phyloP scores from a whole-genome alignment of 1,139 yeast species.

The Geotrichum bryndzae region DNA sequence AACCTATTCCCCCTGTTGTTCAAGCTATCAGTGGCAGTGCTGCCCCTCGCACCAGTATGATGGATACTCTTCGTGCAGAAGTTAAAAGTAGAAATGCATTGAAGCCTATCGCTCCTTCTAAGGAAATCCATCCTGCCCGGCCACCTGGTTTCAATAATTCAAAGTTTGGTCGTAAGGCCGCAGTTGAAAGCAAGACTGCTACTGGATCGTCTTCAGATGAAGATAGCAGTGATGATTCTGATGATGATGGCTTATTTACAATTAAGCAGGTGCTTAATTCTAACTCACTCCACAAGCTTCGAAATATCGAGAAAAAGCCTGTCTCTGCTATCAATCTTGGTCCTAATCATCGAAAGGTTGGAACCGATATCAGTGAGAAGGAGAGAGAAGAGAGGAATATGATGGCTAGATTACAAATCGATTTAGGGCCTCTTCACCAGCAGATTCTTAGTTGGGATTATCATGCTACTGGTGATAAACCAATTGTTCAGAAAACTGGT shows the following conservation, averaged over 20 bases:
- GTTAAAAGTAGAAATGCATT: slow-evolving; percentile 17
- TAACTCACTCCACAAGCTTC: slow-evolving; percentile 10
- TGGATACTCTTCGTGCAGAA: slow-evolving; percentile 30
- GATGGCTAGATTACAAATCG: slow-evolving; percentile 75
- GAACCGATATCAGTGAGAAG: slow-evolving; percentile 28
- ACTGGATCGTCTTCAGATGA: slow-evolving; percentile 21
- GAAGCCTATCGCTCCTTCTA: slow-evolving; percentile 24
- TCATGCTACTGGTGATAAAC: slow-evolving; percentile 51
- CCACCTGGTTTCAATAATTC: slow-evolving; percentile 71
- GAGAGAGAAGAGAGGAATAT: slow-evolving; percentile 69
- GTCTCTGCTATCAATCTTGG: slow-evolving; percentile 7
- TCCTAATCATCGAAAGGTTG: slow-evolving; percentile 6
- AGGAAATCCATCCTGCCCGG: slow-evolving; percentile 56
- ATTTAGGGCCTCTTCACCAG: slow-evolving; percentile 66
- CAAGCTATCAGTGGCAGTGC: slow-evolving; percentile 17
- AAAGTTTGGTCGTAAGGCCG: slow-evolving; percentile 21
- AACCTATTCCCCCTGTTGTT: slow-evolving; percentile 10
- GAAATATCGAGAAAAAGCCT: slow-evolving; percentile 21
- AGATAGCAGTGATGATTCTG: slow-evolving; percentile 29
- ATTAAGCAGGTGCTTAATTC: slow-evolving; percentile 16
- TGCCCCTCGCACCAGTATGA: slow-evolving; percentile 24
- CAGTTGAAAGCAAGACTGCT: background rate
- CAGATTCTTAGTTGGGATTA: slow-evolving; percentile 75
- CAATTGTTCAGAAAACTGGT: slow-evolving; percentile 47
- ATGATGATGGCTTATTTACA: slow-evolving; percentile 28